Evolutionary conservation across 1,284 basidiomycete genomes (phyloP).

Genomic region (Tylopilus sp.): DNA sequence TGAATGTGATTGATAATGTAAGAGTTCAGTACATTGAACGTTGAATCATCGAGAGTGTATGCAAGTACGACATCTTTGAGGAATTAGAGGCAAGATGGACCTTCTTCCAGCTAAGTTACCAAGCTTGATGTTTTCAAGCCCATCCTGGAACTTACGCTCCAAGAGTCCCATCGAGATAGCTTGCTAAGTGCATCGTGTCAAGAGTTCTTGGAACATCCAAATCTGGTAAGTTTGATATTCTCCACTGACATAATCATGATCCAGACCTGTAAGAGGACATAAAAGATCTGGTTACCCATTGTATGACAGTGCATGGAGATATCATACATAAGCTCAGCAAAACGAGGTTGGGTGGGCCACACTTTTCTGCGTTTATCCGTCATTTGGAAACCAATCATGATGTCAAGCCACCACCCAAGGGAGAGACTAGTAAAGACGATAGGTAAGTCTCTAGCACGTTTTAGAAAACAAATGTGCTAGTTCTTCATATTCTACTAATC

Average conservation of each 20-base stretch:
- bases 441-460: slow-evolving; percentile 29
- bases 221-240: slow-evolving; percentile 72
- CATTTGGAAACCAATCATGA: slow-evolving; percentile 97
- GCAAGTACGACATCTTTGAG: slow-evolving; percentile 99
- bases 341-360: slow-evolving; percentile 69
- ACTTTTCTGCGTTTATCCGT: slow-evolving; percentile 80
- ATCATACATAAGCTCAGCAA: slow-evolving; percentile 75
- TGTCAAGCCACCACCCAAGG: slow-evolving; percentile 80
- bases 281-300: slow-evolving; percentile 85
- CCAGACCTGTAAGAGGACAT: slow-evolving; percentile 78
- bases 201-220: slow-evolving; percentile 94
- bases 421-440: slow-evolving; percentile 56
- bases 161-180: slow-evolving; percentile 91
- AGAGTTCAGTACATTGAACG: slow-evolving; percentile 96
- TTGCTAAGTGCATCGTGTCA: slow-evolving; percentile 94
- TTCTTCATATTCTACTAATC: slow-evolving; percentile 50
- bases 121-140: slow-evolving; percentile 89
- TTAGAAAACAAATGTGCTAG: slow-evolving; percentile 22
- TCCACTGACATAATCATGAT: slow-evolving; percentile 14
- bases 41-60: slow-evolving; percentile 94
- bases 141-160: slow-evolving; percentile 84
- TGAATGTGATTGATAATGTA: slow-evolving; percentile 96
- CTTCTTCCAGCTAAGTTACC: slow-evolving; percentile 85
- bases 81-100: slow-evolving; percentile 95
- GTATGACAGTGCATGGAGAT: slow-evolving; percentile 83